These are phyloP conservation scores for Calonectria multiphialidica DNA, from an alignment of 2,329 filamentous ascomycete genomes.

Conservation along the genomic window DNA sequence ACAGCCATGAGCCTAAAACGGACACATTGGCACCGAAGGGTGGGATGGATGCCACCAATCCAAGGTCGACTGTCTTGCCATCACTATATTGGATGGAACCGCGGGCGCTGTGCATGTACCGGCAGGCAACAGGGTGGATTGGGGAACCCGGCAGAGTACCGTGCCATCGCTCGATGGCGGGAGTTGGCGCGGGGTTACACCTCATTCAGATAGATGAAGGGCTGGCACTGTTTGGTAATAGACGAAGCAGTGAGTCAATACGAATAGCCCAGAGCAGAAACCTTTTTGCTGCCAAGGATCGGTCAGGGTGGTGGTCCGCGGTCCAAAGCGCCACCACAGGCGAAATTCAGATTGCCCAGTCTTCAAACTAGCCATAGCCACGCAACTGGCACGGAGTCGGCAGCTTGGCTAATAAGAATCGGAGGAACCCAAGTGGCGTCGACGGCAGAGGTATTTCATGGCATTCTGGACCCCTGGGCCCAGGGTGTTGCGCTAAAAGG, in stretches of 20 bases:
- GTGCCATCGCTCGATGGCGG: constrained; percentile 26
- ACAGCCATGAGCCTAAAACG: constrained; percentile 16
- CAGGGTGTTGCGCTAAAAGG: constrained; percentile 32
- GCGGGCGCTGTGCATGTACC: constrained; percentile 37
- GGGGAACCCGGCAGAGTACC: constrained; percentile 31
- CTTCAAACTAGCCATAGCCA: constrained; percentile 18
- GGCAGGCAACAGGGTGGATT: constrained; percentile 39
- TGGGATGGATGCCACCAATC: constrained; percentile 31
- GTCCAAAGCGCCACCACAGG: constrained; percentile 20
- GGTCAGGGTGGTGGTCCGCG: constrained; percentile 17
- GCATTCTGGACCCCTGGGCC: constrained; percentile 25
- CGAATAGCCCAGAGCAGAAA: constrained; percentile 23
- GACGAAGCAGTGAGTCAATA: constrained; percentile 20
- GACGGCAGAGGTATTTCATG: constrained; percentile 33
- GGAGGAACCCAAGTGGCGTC: constrained; percentile 14
- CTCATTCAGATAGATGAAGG: constrained; percentile 28
- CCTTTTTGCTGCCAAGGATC: constrained; percentile 25
- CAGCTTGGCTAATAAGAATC: constrained; percentile 16
- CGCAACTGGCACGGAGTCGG: constrained; percentile 23
- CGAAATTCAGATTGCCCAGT: constrained; percentile 13
- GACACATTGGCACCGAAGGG: constrained; percentile 21
- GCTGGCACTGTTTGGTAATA: constrained; percentile 10
- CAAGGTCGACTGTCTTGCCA: constrained; percentile 30
- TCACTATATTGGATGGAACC: constrained; percentile 29
- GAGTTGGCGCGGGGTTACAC: constrained; percentile 29